phyloP scores from a whole-genome alignment of 768 basidiomycete genomes.

The Mycena albidolilacea region DNA sequence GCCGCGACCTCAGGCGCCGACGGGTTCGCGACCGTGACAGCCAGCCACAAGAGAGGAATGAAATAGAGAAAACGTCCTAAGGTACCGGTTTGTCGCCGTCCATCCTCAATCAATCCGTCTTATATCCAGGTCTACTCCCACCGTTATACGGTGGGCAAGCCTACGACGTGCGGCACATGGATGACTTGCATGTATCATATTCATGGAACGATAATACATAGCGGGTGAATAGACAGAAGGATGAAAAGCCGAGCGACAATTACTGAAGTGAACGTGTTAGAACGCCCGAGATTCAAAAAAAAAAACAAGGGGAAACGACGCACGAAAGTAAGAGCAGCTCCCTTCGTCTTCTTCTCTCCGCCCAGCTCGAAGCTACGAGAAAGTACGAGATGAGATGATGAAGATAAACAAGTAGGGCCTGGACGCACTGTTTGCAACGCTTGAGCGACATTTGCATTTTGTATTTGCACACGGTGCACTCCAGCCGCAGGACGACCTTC shows the following conservation, averaged over 20 bases:
- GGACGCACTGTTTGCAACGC: constrained; percentile 98
- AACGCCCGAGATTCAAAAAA: not conserved
- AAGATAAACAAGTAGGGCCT: not conserved
- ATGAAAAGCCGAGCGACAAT: constrained; percentile 18
- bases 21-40: too few relatives aligned
- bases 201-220: constrained; percentile 26
- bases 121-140: too few relatives aligned
- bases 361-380: constrained; percentile 93
- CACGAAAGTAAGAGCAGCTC: constrained; percentile 95
- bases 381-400: not conserved
- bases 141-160: too few relatives aligned
- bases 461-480: constrained; percentile 99
- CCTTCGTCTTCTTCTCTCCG: constrained; percentile 99
- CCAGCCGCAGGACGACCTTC: constrained; percentile 98
- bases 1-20: too few relatives aligned
- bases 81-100: too few relatives aligned
- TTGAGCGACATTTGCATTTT: constrained; percentile 97
- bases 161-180: too few relatives aligned
- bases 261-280: not conserved
- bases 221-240: constrained; percentile 6
- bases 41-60: too few relatives aligned
- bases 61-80: too few relatives aligned
- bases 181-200: constrained; percentile 30
- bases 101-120: too few relatives aligned
- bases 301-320: constrained; percentile 51